A percentile compares a stretch with the other conserved stretches of the same genome.
Evolutionary conservation across 306 rosid species (phyloP).

Genomic region (Malus orientalis): DNA sequence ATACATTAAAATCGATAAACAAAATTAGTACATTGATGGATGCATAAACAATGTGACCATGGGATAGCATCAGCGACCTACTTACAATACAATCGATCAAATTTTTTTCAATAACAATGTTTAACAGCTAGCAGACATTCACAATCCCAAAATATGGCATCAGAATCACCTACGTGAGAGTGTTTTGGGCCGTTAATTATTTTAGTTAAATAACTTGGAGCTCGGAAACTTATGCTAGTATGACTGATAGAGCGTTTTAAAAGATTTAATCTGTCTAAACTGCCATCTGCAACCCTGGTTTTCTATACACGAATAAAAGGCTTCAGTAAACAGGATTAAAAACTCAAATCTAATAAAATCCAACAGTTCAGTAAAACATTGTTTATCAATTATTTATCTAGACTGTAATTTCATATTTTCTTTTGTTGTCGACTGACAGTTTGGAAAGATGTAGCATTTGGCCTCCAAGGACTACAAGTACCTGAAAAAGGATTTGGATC

Average conservation of each 20-base stretch:
- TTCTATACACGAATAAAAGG: too few species aligned
- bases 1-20: background rate
- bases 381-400: background rate
- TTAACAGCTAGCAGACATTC: background rate
- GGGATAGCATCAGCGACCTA: background rate
- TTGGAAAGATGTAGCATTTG: background rate
- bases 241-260: background rate
- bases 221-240: background rate
- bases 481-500: background rate
- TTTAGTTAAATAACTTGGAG: background rate
- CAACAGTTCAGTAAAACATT: background rate
- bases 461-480: background rate
- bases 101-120: background rate
- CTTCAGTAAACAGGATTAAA: background rate
- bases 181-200: background rate
- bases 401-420: background rate
- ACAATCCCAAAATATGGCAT: background rate
- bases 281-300: too few species aligned
- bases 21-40: background rate
- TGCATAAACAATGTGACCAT: background rate
- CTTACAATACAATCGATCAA: background rate
- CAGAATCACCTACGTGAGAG: background rate
- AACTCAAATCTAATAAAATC: background rate
- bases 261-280: too few species aligned
- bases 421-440: constrained; percentile 3